Percentiles rank a stretch among this genome's conserved stretches.
Conservation (phyloP, 768 basidiomycete species). For the Hygrophorus pudorinus region DNA sequence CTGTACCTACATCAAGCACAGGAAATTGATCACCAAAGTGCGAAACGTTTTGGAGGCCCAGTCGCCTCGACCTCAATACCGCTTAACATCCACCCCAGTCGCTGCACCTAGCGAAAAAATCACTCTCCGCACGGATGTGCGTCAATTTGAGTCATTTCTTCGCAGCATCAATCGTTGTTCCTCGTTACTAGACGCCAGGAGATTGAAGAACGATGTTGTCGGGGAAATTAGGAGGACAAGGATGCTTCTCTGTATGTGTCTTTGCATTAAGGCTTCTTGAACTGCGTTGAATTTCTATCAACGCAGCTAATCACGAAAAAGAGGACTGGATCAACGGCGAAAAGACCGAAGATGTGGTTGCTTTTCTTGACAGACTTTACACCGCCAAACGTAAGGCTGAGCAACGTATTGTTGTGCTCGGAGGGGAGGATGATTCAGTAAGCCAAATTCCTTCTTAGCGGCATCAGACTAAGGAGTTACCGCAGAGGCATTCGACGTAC, state of each 20-base stretch:
- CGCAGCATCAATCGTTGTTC: conserved; percentile 74
- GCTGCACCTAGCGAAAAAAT: conserved; percentile 53
- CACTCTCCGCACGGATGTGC: conserved; percentile 69
- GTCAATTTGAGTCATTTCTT: conserved; percentile 87
- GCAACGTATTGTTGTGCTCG: conserved; percentile 71
- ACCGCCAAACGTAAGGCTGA: conserved; percentile 85
- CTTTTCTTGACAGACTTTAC: conserved; percentile 81
- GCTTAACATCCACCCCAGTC: conserved; percentile 26
- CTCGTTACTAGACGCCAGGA: conserved; percentile 79
- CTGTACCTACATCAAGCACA: conserved; percentile 19
- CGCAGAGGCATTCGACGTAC: conserved; percentile 29
- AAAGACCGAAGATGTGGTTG: conserved; percentile 75
- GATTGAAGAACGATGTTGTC: conserved; percentile 86
- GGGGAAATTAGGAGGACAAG: conserved; percentile 85
- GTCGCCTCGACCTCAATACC: conserved; percentile 44
- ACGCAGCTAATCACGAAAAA: conserved; percentile 70
- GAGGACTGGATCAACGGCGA: conserved; percentile 85
- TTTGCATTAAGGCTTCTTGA: background rate
- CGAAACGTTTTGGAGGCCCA: conserved; percentile 78
- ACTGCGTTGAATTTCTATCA: background rate
- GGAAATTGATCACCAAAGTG: conserved; percentile 81
- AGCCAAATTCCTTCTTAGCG: conserved; percentile 11
- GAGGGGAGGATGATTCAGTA: conserved; percentile 57
- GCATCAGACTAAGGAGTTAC: background rate
- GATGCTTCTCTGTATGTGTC: conserved; percentile 49